phyloP scores from a whole-genome alignment of 1,284 basidiomycete genomes.

The Puccinia sorghi region DNA sequence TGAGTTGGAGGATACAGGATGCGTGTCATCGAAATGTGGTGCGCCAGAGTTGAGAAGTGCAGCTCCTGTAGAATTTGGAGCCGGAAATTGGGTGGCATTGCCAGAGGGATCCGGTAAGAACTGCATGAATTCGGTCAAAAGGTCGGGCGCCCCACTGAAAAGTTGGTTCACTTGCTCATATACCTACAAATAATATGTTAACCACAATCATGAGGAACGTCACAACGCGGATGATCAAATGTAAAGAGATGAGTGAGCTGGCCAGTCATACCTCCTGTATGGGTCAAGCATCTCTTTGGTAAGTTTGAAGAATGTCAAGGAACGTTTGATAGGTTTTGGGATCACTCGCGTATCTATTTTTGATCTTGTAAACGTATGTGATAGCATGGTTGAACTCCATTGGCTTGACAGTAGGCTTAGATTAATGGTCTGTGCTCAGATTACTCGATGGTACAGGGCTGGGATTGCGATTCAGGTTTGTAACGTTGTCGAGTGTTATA shows the following conservation, averaged over 20 bases:
- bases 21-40: constrained; percentile 10
- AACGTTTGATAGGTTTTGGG: constrained; percentile 97
- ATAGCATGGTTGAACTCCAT: constrained; percentile 96
- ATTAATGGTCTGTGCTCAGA: constrained; percentile 20
- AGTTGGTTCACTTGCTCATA: constrained; percentile 88
- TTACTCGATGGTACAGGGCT: constrained; percentile 41
- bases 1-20: neutral
- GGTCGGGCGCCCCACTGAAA: constrained; percentile 88
- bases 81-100: constrained; percentile 28
- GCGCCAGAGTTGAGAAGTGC: neutral
- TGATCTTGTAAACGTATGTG: constrained; percentile 98
- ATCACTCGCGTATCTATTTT: constrained; percentile 86
- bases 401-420: constrained; percentile 54
- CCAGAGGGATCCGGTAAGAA: constrained; percentile 75
- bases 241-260: constrained; percentile 50
- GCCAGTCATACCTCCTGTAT: constrained; percentile 73
- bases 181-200: constrained; percentile 65
- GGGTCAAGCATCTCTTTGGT: constrained; percentile 89
- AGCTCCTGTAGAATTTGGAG: neutral
- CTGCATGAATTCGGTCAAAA: constrained; percentile 92
- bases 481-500: constrained; percentile 21
- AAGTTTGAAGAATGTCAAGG: constrained; percentile 94
- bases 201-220: neutral
- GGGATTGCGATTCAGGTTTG: constrained; percentile 26
- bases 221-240: constrained; percentile 32